Evolutionary conservation across 805 yeast species (phyloP).

Genomic region (Candida sonorensis): DNA sequence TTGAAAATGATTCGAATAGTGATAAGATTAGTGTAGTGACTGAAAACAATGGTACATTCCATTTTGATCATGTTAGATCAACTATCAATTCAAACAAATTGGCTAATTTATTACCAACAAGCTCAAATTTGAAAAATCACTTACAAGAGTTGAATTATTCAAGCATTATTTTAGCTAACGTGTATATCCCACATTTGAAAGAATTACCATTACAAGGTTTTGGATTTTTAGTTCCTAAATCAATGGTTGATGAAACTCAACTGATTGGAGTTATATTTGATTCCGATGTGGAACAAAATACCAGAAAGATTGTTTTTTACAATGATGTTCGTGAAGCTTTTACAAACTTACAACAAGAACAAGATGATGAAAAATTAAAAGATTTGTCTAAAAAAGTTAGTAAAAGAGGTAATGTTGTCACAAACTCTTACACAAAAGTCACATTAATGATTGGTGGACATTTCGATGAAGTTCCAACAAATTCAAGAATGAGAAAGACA

Average conservation of each 20-base stretch:
- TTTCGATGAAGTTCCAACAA: slow-evolving; percentile 15
- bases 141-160: slow-evolving; percentile 31
- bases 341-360: slow-evolving; percentile 1
- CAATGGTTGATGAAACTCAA: slow-evolving; percentile 35
- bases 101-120: slow-evolving; percentile 22
- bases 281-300: slow-evolving; percentile 67
- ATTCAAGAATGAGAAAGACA: slow-evolving; percentile 15
- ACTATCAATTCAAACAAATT: slow-evolving; percentile 45
- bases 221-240: slow-evolving; percentile 79
- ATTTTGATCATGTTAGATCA: slow-evolving; percentile 52
- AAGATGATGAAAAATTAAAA: slow-evolving; percentile 5
- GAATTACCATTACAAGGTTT: slow-evolving; percentile 53
- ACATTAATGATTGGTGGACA: slow-evolving; percentile 90
- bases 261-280: slow-evolving; percentile 87
- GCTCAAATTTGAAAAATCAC: slow-evolving; percentile 7
- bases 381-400: slow-evolving; percentile 13
- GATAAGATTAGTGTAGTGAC: slow-evolving; percentile 12
- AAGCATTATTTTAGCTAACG: slow-evolving; percentile 59
- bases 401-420: slow-evolving; percentile 10
- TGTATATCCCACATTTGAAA: slow-evolving; percentile 44
- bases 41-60: slow-evolving; percentile 6
- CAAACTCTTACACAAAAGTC: slow-evolving; percentile 51
- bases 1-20: slow-evolving; percentile 8
- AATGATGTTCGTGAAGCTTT: slow-evolving; percentile 12
- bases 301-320: slow-evolving; percentile 20